A percentile compares a stretch with the other conserved stretches of the same genome.
These are phyloP conservation scores for Mycena rosella DNA, from an alignment of 768 basidiomycete genomes.

Conservation along the genomic window DNA sequence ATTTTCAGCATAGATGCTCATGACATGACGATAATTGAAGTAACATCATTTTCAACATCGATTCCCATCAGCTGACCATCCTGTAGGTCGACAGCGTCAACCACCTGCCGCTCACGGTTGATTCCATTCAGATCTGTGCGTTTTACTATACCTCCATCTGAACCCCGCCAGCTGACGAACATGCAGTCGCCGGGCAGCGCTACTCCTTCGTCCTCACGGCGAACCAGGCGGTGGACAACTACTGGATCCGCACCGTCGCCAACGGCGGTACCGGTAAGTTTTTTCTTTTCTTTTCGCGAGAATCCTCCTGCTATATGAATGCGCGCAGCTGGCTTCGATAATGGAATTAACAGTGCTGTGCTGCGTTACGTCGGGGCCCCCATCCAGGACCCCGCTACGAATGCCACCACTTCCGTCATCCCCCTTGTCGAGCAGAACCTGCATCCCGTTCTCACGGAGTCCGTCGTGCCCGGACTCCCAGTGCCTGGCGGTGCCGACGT, in stretches of 20 bases:
- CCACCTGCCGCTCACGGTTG: conserved; percentile 40
- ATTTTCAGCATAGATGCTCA: conserved; percentile 44
- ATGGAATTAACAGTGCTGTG: conserved; percentile 53
- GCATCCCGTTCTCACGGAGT: conserved; percentile 27
- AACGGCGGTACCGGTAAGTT: conserved; percentile 34
- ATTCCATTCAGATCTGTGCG: conserved; percentile 29
- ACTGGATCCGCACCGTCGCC: conserved; percentile 54
- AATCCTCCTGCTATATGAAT: too few species aligned
- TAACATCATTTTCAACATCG: conserved; percentile 37
- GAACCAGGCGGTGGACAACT: conserved; percentile 56
- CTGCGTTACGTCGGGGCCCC: conserved; percentile 54
- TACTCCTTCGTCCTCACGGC: conserved; percentile 56
- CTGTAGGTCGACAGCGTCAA: conserved; percentile 53
- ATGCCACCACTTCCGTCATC: conserved; percentile 17
- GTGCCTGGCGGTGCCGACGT: conserved; percentile 44
- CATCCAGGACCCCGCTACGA: conserved; percentile 44
- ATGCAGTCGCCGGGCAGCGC: conserved; percentile 45
- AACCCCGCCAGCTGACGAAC: neutral
- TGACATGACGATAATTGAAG: conserved; percentile 50
- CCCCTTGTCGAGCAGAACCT: conserved; percentile 47
- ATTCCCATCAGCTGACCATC: conserved; percentile 45
- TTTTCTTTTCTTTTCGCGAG: too few species aligned
- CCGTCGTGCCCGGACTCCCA: conserved; percentile 41
- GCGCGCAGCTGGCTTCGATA: conserved; percentile 43
- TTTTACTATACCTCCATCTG: too few species aligned